Base-by-base conservation (phyloP, 305 asterid genomes). In the Galium porrigens region DNA sequence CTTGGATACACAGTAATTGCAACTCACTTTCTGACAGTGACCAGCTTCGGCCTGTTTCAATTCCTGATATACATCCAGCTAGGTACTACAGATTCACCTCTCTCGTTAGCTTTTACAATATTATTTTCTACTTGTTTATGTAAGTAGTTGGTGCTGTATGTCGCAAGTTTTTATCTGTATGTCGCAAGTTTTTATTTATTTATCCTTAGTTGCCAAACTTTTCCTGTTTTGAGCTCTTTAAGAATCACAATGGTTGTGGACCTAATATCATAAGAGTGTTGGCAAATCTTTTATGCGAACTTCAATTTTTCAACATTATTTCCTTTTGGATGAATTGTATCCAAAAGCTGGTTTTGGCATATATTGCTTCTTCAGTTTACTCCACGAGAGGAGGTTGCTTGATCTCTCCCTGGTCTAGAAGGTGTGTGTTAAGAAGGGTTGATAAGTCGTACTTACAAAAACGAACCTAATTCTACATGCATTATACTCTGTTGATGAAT, bases 1-100 rank as follows among this genome's bases (percentile, higher is more conserved):
- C 98, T 61, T 91, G 98, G 98, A 83, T 91, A 77, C 98, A 91
- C 80, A 80, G 94, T 82, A 91, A 83, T 76, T 91, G 94, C 84
- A 91, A 91, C 78, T 85, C 94, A 27, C 77, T 88, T 71, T 84
- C 96, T 34, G 96, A 91, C 36, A 72, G 66, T 67, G 98, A 91
- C 69, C 98, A 88, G 81, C 94, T 91, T 76, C 96, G 98, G 57
- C 83, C 95, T 64, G 80, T 85, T 69, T 80, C 89, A 41, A 52
- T 89, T 76, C 98, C 98, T 29, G 96, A 91, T 81, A 78, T 91
- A 78, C 95, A 85, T 78, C 98, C 98, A 7, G 98, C 96, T 34
- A 85, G 96, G 98, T 91, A 76, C 20, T 15, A n/a, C 69, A 62
- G 64, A 62, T 76, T 68, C 22, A 66, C 57, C 41, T 44, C 58